Evolutionary conservation across 495 filamentous ascomycete species (phyloP).

Genomic region (Schizothecium vesticola): DNA sequence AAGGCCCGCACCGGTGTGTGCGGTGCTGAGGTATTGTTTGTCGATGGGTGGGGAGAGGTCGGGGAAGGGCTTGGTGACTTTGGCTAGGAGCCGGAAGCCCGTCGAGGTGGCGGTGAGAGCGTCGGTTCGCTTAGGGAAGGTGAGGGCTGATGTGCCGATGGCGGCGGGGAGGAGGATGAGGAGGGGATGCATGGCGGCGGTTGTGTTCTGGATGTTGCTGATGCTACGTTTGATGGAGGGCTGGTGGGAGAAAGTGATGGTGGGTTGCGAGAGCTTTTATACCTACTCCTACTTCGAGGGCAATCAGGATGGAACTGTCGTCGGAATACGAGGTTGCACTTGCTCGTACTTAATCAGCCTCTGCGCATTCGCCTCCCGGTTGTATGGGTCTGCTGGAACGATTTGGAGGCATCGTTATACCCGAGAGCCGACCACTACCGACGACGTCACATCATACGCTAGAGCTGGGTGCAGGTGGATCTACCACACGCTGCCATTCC

Average conservation of each 20-base stretch:
- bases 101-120: not conserved
- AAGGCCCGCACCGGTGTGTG: constrained; percentile 29
- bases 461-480: not conserved
- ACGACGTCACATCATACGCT: not conserved
- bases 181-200: not conserved
- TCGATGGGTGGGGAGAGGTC: constrained; percentile 27
- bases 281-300: not conserved
- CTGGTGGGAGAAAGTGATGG: not conserved
- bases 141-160: not conserved
- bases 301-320: not conserved
- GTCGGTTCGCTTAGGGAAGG: not conserved
- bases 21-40: constrained; percentile 17
- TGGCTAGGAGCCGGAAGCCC: constrained; percentile 29
- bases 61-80: constrained; percentile 20
- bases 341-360: not conserved
- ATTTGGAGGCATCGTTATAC: not conserved
- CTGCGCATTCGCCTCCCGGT: not conserved
- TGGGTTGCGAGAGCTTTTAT: not conserved
- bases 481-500: not conserved
- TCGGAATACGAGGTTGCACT: not conserved
- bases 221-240: not conserved
- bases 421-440: not conserved
- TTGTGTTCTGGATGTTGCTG: not conserved
- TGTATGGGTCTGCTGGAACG: not conserved
- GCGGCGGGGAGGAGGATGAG: not conserved